Evolutionary conservation across 1,284 basidiomycete genomes (phyloP).

Genomic region (Ganoderma leucocontextum): DNA sequence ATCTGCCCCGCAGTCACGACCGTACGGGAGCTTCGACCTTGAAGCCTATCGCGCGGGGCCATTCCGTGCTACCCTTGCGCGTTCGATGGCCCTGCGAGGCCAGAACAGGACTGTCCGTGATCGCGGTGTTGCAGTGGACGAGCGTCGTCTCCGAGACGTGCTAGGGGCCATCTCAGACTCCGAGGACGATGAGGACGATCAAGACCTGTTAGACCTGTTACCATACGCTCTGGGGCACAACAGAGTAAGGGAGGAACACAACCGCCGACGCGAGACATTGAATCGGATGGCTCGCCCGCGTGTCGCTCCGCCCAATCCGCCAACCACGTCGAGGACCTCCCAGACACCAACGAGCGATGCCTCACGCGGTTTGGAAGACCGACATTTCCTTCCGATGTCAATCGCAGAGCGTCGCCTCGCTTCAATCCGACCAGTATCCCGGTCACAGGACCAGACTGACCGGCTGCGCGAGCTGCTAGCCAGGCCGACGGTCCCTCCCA

Average conservation of each 20-base stretch:
- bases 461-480: conserved; percentile 9
- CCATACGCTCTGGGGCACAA: not conserved
- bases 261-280: not conserved
- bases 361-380: not conserved
- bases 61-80: conserved; percentile 34
- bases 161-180: not conserved
- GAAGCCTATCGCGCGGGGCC: conserved; percentile 34
- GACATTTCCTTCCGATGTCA: not conserved
- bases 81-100: conserved; percentile 29
- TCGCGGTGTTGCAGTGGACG: not conserved
- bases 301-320: not conserved
- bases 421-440: not conserved
- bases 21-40: conserved; percentile 25
- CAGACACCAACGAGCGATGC: not conserved
- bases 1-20: not conserved
- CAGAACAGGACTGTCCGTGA: conserved; percentile 2
- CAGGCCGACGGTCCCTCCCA: not conserved
- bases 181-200: not conserved
- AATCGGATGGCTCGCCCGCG: not conserved
- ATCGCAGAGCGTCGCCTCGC: not conserved
- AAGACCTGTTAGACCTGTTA: not conserved
- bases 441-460: conserved; percentile 10
- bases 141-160: not conserved
- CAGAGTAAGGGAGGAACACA: not conserved
- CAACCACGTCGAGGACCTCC: not conserved